Conservation (phyloP, 2,329 filamentous ascomycete genomes). For the Sclerotinia sclerotiorum region DNA sequence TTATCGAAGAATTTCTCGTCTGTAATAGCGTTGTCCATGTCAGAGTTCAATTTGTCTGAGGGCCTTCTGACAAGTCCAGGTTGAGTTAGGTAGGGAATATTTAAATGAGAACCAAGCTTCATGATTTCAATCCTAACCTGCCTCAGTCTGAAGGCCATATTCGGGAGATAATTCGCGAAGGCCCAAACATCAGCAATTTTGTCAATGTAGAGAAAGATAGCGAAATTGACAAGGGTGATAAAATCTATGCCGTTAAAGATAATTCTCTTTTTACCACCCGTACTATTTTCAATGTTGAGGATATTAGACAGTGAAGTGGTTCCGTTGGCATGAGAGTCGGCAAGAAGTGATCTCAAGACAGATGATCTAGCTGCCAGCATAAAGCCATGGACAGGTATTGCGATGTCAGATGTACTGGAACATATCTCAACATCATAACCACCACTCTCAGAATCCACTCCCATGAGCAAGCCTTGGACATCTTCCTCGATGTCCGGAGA, state of each 20-base stretch:
- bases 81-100: slow-evolving; percentile 67
- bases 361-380: slow-evolving; percentile 73
- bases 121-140: slow-evolving; percentile 84
- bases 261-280: slow-evolving; percentile 53
- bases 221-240: slow-evolving; percentile 74
- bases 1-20: slow-evolving; percentile 73
- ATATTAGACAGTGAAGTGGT: slow-evolving; percentile 59
- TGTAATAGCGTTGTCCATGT: slow-evolving; percentile 68
- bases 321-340: slow-evolving; percentile 55
- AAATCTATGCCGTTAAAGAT: slow-evolving; percentile 72
- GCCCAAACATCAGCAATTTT: slow-evolving; percentile 83
- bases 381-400: slow-evolving; percentile 81
- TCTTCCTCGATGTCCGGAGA: slow-evolving; percentile 68
- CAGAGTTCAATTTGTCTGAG: slow-evolving; percentile 61
- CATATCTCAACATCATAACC: slow-evolving; percentile 45
- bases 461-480: slow-evolving; percentile 51
- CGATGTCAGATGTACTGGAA: slow-evolving; percentile 65
- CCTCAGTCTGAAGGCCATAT: slow-evolving; percentile 70
- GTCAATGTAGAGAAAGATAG: slow-evolving; percentile 80
- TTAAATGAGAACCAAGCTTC: slow-evolving; percentile 72
- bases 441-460: slow-evolving; percentile 42
- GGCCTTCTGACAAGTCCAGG: slow-evolving; percentile 72
- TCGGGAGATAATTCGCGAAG: slow-evolving; percentile 60
- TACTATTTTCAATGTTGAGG: slow-evolving; percentile 54
- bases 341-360: slow-evolving; percentile 62